A percentile compares a stretch with the other conserved stretches of the same genome.
phyloP scores from a whole-genome alignment of 495 filamentous ascomycete species.

The Penicillium fimorum region DNA sequence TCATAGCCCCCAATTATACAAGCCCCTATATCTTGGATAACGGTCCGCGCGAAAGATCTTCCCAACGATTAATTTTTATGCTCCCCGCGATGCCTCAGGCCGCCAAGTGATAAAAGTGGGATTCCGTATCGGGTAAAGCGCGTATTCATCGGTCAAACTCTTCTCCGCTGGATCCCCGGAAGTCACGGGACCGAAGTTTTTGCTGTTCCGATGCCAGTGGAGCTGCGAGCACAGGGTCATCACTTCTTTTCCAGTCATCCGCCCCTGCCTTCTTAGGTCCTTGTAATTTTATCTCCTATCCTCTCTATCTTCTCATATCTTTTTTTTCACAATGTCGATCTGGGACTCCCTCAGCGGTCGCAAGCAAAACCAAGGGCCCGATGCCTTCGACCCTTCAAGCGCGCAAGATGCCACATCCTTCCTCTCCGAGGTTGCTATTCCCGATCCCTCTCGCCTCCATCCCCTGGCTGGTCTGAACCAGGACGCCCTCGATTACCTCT shows the following conservation, averaged over 20 bases:
- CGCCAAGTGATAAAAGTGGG: conserved; percentile 28
- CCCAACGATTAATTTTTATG: conserved; percentile 16
- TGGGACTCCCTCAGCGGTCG: conserved; percentile 87
- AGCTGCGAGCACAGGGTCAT: conserved; percentile 27
- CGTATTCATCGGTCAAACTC: conserved; percentile 16
- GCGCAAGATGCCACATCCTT: conserved; percentile 81
- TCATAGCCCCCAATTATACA: conserved; percentile 27
- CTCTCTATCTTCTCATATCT: conserved; percentile 3
- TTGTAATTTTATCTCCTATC: conserved; percentile 25
- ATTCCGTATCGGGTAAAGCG: conserved; percentile 28
- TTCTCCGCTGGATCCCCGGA: conserved; percentile 19
- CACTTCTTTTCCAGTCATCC: conserved; percentile 19
- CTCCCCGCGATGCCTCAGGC: conserved; percentile 32
- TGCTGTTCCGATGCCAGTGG: conserved; percentile 35
- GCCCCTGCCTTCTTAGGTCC: conserved; percentile 23
- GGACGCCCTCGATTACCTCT: conserved; percentile 87
- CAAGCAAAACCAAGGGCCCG: conserved; percentile 63
- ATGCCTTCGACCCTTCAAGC: conserved; percentile 64
- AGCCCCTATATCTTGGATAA: conserved; percentile 13
- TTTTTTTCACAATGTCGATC: conserved; percentile 59
- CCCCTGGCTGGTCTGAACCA: conserved; percentile 93
- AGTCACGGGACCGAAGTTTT: conserved; percentile 49
- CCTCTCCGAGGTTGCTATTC: conserved; percentile 63
- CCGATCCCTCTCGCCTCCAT: conserved; percentile 84
- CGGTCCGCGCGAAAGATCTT: conserved; percentile 11